These are phyloP conservation scores for Curvularia sp. DNA, from an alignment of 2,329 filamentous ascomycete species.

Conservation along the genomic window DNA sequence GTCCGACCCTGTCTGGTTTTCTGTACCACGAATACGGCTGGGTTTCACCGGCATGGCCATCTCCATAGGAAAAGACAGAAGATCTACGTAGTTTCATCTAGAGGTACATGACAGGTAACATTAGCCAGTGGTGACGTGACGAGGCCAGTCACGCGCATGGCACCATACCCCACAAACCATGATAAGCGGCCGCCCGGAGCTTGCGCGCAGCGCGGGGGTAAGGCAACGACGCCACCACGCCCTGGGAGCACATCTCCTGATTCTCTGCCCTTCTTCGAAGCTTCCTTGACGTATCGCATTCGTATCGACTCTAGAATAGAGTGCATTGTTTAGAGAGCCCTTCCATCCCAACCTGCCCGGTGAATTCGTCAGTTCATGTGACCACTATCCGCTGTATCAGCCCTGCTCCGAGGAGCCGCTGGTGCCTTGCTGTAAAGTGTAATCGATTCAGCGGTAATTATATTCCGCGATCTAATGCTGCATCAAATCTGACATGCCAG, in stretches of 20 bases:
- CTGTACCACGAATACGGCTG: background rate
- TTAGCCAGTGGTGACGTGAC: slow-evolving; percentile 20
- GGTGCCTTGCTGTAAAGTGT: slow-evolving; percentile 12
- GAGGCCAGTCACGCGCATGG: slow-evolving; percentile 30
- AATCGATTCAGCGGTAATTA: slow-evolving; percentile 7
- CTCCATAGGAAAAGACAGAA: background rate
- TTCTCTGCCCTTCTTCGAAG: slow-evolving; percentile 2
- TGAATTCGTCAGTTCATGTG: slow-evolving; percentile 8
- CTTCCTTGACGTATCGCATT: background rate
- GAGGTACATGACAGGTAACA: background rate
- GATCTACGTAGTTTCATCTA: background rate
- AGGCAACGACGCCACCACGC: slow-evolving; percentile 21
- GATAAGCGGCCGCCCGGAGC: slow-evolving; percentile 34
- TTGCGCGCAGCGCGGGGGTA: slow-evolving; percentile 29
- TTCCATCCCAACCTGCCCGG: background rate
- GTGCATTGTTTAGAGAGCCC: background rate
- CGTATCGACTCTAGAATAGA: background rate
- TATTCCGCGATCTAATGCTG: too few species aligned
- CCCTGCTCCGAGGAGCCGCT: slow-evolving; percentile 15
- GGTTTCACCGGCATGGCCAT: background rate
- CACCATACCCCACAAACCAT: slow-evolving; percentile 34
- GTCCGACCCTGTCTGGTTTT: background rate
- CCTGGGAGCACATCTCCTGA: slow-evolving; percentile 11
- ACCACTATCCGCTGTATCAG: slow-evolving; percentile 7
- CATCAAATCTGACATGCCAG: background rate